These are phyloP conservation scores for Rhodotorula sp. DNA, from an alignment of 1,284 basidiomycete genomes.

Conservation along the genomic window DNA sequence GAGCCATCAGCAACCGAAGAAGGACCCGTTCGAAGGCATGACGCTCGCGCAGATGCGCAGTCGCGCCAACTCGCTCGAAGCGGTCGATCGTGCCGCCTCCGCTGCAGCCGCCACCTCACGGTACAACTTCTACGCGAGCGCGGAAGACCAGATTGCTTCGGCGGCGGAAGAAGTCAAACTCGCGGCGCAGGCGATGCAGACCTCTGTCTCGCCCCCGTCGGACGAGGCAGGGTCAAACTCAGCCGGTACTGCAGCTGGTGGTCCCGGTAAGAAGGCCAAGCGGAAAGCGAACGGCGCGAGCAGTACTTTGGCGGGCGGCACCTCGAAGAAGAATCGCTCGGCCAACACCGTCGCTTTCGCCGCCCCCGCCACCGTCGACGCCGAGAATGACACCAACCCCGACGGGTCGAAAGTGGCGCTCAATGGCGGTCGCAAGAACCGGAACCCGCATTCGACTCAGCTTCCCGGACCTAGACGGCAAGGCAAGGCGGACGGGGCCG, in stretches of 20 bases:
- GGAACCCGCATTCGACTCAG: conserved; percentile 41
- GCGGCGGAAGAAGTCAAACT: conserved; percentile 20
- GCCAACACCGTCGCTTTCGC: background rate
- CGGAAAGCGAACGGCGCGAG: conserved; percentile 21
- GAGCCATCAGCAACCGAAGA: background rate
- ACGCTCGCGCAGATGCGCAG: conserved; percentile 26
- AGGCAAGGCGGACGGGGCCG: conserved; percentile 26
- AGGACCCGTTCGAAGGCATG: conserved; percentile 37
- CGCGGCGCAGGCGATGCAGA: conserved; percentile 4
- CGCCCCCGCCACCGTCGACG: background rate
- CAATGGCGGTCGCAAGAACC: conserved; percentile 36
- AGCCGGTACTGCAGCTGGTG: background rate
- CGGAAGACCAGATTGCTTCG: background rate
- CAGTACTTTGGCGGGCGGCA: conserved; percentile 12
- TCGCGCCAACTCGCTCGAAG: conserved; percentile 28
- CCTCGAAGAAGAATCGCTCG: background rate
- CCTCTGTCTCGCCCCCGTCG: background rate
- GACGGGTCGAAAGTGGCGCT: background rate
- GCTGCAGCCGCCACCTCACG: background rate
- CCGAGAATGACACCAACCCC: background rate
- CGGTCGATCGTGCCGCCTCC: conserved; percentile 12
- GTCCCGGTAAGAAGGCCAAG: conserved; percentile 28
- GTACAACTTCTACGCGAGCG: background rate
- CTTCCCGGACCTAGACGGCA: conserved; percentile 22
- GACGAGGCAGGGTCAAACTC: background rate